These are phyloP conservation scores for Lodderomyces elongisporus DNA, from an alignment of 1,139 yeast species.

Conservation along the genomic window DNA sequence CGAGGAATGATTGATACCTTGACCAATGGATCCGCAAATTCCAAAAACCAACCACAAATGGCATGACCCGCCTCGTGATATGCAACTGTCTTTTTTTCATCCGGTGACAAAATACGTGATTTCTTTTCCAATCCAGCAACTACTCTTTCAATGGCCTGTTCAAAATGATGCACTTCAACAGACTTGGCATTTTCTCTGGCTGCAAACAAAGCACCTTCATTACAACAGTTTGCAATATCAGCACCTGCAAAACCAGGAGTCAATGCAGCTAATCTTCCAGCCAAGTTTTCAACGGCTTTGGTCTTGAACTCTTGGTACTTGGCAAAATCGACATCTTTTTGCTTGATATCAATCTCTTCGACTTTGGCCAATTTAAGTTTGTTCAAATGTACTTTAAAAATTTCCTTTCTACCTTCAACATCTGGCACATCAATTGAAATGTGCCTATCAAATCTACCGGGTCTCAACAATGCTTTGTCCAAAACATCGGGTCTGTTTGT, in stretches of 20 bases:
- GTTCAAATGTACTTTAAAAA: conserved; percentile 63
- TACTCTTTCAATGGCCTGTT: conserved; percentile 77
- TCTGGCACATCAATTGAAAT: conserved; percentile 71
- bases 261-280: conserved; percentile 70
- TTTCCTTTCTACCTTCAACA: conserved; percentile 71
- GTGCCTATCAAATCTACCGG: conserved; percentile 82
- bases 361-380: conserved; percentile 44
- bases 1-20: conserved; percentile 81
- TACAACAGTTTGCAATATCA: conserved; percentile 78
- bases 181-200: conserved; percentile 59
- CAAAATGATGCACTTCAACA: conserved; percentile 62
- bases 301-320: conserved; percentile 47
- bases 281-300: conserved; percentile 52
- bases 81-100: conserved; percentile 71
- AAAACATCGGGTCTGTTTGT: conserved; percentile 77
- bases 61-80: conserved; percentile 87
- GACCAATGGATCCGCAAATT: conserved; percentile 69
- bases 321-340: conserved; percentile 38
- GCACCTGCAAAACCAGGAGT: conserved; percentile 88
- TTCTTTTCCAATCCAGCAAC: conserved; percentile 78
- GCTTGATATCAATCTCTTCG: conserved; percentile 37
- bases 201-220: conserved; percentile 79
- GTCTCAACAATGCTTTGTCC: conserved; percentile 73
- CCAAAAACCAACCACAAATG: conserved; percentile 70
- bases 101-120: conserved; percentile 60